Evolutionary conservation across 1,139 yeast species (phyloP).

Genomic region (Magnusiomyces fungicola): DNA sequence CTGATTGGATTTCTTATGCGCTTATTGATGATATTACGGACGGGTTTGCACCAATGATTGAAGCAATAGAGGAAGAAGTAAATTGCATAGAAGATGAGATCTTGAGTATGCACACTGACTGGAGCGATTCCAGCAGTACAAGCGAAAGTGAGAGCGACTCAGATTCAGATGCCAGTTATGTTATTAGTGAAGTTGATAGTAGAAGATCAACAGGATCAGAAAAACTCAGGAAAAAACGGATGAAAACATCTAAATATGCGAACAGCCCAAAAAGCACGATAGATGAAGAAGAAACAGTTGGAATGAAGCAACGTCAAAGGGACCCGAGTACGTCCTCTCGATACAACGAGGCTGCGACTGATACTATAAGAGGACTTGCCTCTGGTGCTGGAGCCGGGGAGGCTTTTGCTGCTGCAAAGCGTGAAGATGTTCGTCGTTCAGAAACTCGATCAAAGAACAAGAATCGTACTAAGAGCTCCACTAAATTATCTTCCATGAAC

Average conservation of each 20-base stretch:
- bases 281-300: background rate
- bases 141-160: slow-evolving; percentile 34
- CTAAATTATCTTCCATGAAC: background rate
- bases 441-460: background rate
- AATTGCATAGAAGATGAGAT: slow-evolving; percentile 89
- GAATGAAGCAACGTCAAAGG: background rate
- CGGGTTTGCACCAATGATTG: slow-evolving; percentile 95
- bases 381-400: background rate
- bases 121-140: slow-evolving; percentile 28
- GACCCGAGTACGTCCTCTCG: background rate
- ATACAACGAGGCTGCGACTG: no score
- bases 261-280: background rate
- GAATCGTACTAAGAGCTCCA: background rate
- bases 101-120: slow-evolving; percentile 73
- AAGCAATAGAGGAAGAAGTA: slow-evolving; percentile 83
- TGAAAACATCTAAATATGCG: background rate
- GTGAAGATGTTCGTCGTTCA: no score
- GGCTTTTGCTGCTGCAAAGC: background rate
- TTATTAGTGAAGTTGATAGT: slow-evolving; percentile 10
- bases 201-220: slow-evolving; percentile 17
- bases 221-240: background rate
- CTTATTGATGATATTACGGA: slow-evolving; percentile 94
- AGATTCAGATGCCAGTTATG: slow-evolving; percentile 14
- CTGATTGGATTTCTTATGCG: slow-evolving; percentile 98
- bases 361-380: no score